Percentiles rank a stretch among this genome's conserved stretches.
phyloP scores from a whole-genome alignment of 805 yeast species.

The Saccharomycopsis fermentans region DNA sequence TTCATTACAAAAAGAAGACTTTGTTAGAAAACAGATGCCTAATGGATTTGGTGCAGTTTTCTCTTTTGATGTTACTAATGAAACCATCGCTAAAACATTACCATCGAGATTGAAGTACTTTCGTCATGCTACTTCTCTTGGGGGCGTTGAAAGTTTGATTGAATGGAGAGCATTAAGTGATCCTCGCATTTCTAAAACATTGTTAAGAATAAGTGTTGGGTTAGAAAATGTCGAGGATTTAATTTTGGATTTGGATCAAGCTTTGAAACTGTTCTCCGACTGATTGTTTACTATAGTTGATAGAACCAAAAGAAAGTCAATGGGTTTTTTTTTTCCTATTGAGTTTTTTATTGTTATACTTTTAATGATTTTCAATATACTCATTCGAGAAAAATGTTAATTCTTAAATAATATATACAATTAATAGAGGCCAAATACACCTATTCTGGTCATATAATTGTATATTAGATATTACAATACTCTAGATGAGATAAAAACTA shows the following conservation, averaged over 20 bases:
- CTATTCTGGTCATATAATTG: no score
- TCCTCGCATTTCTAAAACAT: conserved; percentile 38
- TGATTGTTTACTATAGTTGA: no score
- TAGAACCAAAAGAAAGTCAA: no score
- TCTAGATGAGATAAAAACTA: no score
- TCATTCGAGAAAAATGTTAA: no score
- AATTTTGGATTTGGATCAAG: conserved; percentile 61
- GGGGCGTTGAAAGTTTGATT: conserved; percentile 83
- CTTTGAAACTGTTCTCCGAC: conserved; percentile 29
- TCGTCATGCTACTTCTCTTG: conserved; percentile 87
- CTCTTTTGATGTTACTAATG: conserved; percentile 42
- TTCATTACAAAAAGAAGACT: conserved; percentile 63
- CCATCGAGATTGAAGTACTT: conserved; percentile 61
- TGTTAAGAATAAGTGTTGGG: conserved; percentile 74
- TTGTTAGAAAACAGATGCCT: conserved; percentile 53
- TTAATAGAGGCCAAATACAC: no score
- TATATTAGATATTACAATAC: no score
- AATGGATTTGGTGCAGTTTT: conserved; percentile 68
- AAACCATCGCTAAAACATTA: conserved; percentile 47
- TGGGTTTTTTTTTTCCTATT: no score
- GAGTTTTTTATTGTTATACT: no score
- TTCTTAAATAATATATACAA: no score
- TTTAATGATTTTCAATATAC: no score
- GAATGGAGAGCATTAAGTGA: conserved; percentile 86
- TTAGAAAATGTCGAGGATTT: conserved; percentile 69